Evolutionary conservation across 108 stramenopile species (phyloP), one percentile per base, ranked within the genome.

Genomic region (Chaetoceros muelleri): DNA sequence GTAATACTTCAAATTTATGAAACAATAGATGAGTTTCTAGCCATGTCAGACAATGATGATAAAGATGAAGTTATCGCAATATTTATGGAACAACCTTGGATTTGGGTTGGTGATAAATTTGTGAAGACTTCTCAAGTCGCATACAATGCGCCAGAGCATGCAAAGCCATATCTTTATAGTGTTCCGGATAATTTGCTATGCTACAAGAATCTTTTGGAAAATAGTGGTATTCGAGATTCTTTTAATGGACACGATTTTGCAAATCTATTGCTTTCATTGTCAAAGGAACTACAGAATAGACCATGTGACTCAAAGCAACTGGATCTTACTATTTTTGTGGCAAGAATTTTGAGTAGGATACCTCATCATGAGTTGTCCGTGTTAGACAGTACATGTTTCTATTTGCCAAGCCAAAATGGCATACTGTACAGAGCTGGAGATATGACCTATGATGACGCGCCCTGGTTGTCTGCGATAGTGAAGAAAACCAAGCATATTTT

Each of bases 31-130:
- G n/a, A n/a, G n/a, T n/a, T n/a, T n/a, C n/a, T n/a, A n/a, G n/a
- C n/a, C n/a, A n/a, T n/a, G n/a, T n/a, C n/a, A n/a, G n/a, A n/a
- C n/a, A n/a, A n/a, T n/a, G n/a, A n/a, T n/a, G n/a, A n/a, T n/a
- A n/a, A n/a, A n/a, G n/a, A n/a, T n/a, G n/a, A n/a, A n/a, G n/a
- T n/a, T n/a, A n/a, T n/a, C n/a, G 5, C 25, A 26, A 51, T 25
- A 10, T 16, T 51, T 51, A 16, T 10, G 16, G 10, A 51, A 8
- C 5, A 16, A 10, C 49, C 25, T 24, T 51, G 49, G 49, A 25
- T 51, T 8, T 51, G 49, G 49, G 49, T 51, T 10, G 49, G 49
- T 24, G 49, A 51, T 26, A 51, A 16, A 26, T 51, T 51, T 26
- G 49, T 51, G 24, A 26, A 24, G 25, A 51, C 49, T 8, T 24